A percentile compares a stretch with the other conserved stretches of the same genome.
These are phyloP conservation scores for Schwanniomyces vanrijiae DNA, from an alignment of 805 yeast genomes.

Conservation along the genomic window DNA sequence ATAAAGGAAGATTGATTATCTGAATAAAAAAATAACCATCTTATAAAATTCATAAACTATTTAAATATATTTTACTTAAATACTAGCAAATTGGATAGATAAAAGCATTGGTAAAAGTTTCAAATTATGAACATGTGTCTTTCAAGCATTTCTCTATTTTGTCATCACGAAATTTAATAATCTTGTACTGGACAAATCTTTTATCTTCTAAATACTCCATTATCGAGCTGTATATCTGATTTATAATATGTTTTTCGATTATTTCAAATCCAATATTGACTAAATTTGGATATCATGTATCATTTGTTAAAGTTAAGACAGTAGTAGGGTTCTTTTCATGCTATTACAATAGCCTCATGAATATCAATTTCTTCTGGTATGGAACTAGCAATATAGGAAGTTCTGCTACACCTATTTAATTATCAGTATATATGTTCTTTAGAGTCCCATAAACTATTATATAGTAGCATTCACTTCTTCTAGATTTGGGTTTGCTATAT, in stretches of 20 bases:
- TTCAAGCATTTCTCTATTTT: slow-evolving; percentile 20
- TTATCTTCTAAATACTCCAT: background rate
- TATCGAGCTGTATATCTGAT: background rate
- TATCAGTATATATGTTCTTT: slow-evolving; percentile 47
- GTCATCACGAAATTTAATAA: slow-evolving; percentile 25
- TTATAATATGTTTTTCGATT: slow-evolving; percentile 2
- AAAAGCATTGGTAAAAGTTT: slow-evolving; percentile 9
- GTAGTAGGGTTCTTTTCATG: slow-evolving; percentile 5
- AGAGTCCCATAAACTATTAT: slow-evolving; percentile 50
- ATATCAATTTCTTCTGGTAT: slow-evolving; percentile 4
- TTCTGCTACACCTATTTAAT: slow-evolving; percentile 17
- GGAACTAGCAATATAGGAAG: slow-evolving; percentile 3
- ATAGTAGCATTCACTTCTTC: slow-evolving; percentile 50
- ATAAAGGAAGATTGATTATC: background rate
- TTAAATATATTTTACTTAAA: background rate
- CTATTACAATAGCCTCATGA: slow-evolving; percentile 2
- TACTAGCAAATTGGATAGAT: slow-evolving; percentile 2
- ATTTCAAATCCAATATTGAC: slow-evolving; percentile 6
- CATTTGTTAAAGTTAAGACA: slow-evolving; percentile 1
- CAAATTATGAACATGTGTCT: slow-evolving; percentile 28
- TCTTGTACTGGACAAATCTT: slow-evolving; percentile 26
- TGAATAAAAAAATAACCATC: background rate
- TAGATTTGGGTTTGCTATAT: slow-evolving; percentile 31
- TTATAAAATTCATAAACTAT: background rate
- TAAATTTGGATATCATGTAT: slow-evolving; percentile 5